A percentile compares a stretch with the other conserved stretches of the same genome.
phyloP scores from a whole-genome alignment of 2,329 filamentous ascomycete genomes.

The Rhynchosporium graminicola region DNA sequence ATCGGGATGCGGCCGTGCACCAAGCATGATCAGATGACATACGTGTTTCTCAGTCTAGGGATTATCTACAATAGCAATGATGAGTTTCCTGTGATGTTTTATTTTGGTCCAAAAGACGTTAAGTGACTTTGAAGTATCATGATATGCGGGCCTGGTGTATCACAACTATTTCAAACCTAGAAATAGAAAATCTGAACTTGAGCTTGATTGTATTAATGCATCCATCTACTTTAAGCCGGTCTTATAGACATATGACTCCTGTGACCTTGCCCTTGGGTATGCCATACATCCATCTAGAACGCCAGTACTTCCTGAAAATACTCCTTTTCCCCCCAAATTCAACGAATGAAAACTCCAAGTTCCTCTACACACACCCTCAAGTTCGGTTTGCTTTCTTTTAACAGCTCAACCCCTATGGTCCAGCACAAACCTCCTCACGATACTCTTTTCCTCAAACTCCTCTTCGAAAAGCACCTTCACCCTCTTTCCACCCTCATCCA shows the following conservation, averaged over 20 bases:
- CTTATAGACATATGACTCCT: slow-evolving; percentile 6
- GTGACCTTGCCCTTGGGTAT: neutral
- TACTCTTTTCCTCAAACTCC: slow-evolving; percentile 73
- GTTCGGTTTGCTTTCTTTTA: neutral
- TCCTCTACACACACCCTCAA: neutral
- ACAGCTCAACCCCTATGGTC: slow-evolving; percentile 54
- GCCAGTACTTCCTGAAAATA: too few relatives aligned
- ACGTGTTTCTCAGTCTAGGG: too few relatives aligned
- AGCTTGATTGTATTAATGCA: neutral
- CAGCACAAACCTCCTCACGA: slow-evolving; percentile 74
- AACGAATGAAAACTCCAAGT: neutral
- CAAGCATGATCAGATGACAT: neutral
- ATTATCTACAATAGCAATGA: too few relatives aligned
- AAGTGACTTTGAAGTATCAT: too few relatives aligned
- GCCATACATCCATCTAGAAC: too few relatives aligned
- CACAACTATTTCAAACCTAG: too few relatives aligned
- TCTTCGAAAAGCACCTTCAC: slow-evolving; percentile 77
- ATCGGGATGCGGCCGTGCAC: neutral
- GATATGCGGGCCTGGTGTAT: too few relatives aligned
- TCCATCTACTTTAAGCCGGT: neutral
- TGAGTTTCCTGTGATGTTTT: too few relatives aligned
- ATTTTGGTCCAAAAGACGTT: too few relatives aligned
- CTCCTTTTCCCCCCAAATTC: too few relatives aligned
- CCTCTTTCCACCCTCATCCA: slow-evolving; percentile 50
- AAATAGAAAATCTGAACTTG: too few relatives aligned